Base-by-base conservation (phyloP, 805 yeast genomes). In the Candida silvicultrix region DNA sequence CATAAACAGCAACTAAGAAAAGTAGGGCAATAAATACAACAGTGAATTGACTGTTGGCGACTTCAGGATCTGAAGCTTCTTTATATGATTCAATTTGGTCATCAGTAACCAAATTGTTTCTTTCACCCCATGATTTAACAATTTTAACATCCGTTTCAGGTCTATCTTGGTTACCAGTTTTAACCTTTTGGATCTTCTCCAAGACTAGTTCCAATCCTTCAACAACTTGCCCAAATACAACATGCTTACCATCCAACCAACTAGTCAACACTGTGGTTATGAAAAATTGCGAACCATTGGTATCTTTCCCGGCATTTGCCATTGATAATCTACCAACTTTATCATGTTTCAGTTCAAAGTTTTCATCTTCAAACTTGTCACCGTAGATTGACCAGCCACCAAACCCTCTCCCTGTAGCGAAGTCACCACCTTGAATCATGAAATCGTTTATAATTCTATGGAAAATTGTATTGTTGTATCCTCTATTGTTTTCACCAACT, bases 401-500 rank as follows among this genome's bases (percentile, higher is more conserved):
- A 45, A 78, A 72, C 15, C 92, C 90, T 54, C 74, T 71, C 36
- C 65, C 66, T 22, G 73, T 75, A 53, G 85, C 81, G 61, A 83
- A 81, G 65, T 88, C 92, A 51, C 97, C 97, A 47, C 96, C 95
- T 20, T 87, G 95, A 55, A 89, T 75, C 84, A 87, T 81, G 63
- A 85, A 86, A 46, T 75, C 74, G 39, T 78, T 73, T 51, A 85
- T 82, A 43, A 89, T 80, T 49, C 90, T 75, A 67, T 85, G 94
- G 75, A 89, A 85, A 18, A 71, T 65, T 5, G 88, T 76, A 50
- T 74, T 75, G 55, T 72, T 69, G 70, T 83, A 87, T 3, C 77
- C 69, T 16, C 62, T 45, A 6, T 51, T 57, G 31, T 68, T 53
- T 3, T 45, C 47, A n/a, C 46, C 38, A 18, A 49, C 48, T 35